A percentile compares a stretch with the other conserved stretches of the same genome.
Evolutionary conservation across 2,329 filamentous ascomycete genomes (phyloP).

Genomic region (Fusarium protoensiforme): DNA sequence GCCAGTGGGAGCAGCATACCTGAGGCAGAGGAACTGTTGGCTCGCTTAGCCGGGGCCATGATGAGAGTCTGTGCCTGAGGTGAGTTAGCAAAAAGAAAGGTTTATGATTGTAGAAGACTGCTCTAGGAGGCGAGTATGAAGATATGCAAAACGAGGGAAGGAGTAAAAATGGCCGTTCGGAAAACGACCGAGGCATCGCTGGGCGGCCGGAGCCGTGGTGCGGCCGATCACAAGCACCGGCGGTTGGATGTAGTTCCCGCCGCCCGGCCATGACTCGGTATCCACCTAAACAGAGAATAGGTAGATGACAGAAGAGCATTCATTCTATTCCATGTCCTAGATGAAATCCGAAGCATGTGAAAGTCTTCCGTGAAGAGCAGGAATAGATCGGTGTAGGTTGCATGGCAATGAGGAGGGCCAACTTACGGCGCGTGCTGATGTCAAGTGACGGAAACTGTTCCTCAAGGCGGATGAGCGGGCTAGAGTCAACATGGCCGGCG

Average conservation of each 20-base stretch:
- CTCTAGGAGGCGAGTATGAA: neutral
- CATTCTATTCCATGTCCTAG: neutral
- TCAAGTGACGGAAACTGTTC: slow-evolving; percentile 48
- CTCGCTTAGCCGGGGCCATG: slow-evolving; percentile 66
- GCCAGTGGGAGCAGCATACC: slow-evolving; percentile 51
- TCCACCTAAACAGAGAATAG: neutral
- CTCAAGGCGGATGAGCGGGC: slow-evolving; percentile 48
- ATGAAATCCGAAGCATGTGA: slow-evolving; percentile 3
- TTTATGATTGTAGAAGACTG: neutral
- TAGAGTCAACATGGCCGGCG: slow-evolving; percentile 50
- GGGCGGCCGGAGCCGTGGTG: slow-evolving; percentile 9
- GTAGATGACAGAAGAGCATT: neutral
- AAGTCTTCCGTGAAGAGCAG: neutral
- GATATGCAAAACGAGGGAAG: neutral
- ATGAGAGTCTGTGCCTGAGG: slow-evolving; percentile 40
- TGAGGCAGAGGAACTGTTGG: slow-evolving; percentile 64
- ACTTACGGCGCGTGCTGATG: slow-evolving; percentile 43
- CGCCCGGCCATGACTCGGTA: slow-evolving; percentile 22
- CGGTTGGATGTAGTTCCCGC: slow-evolving; percentile 8
- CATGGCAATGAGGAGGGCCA: neutral
- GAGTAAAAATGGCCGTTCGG: neutral
- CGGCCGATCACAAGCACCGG: slow-evolving; percentile 27
- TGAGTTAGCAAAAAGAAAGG: slow-evolving; percentile 14
- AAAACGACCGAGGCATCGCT: slow-evolving; percentile 2
- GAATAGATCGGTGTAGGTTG: neutral